Percentiles rank a stretch among this genome's conserved stretches.
Evolutionary conservation across 805 yeast genomes (phyloP).

Genomic region (Candida multigemmis): DNA sequence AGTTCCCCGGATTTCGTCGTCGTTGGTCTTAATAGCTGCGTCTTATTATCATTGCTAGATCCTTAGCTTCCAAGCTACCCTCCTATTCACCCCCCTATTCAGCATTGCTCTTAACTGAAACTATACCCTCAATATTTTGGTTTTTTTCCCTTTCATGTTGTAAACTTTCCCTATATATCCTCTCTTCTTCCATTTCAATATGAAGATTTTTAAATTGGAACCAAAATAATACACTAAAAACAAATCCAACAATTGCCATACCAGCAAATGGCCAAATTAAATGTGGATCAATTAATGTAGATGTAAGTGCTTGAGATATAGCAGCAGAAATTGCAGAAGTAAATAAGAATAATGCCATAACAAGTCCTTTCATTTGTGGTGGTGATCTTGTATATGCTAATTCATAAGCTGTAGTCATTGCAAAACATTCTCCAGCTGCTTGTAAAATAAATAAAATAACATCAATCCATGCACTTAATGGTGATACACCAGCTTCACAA

Average conservation of each 20-base stretch:
- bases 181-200: constrained; percentile 28
- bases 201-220: constrained; percentile 29
- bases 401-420: constrained; percentile 43
- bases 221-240: constrained; percentile 21
- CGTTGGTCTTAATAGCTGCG: too few relatives aligned
- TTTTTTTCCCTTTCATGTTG: constrained; percentile 5
- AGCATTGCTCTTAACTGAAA: constrained; percentile 2
- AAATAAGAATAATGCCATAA: constrained; percentile 35
- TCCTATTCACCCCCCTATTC: constrained; percentile 12
- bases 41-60: too few relatives aligned
- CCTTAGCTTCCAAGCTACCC: constrained; percentile 12
- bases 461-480: constrained; percentile 19
- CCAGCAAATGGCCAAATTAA: constrained; percentile 33
- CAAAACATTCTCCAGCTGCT: constrained; percentile 47
- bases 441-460: constrained; percentile 5
- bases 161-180: constrained; percentile 16
- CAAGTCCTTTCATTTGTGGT: constrained; percentile 40
- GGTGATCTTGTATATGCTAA: constrained; percentile 47
- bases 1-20: too few relatives aligned
- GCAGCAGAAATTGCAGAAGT: constrained; percentile 42
- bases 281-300: constrained; percentile 32
- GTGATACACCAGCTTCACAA: constrained; percentile 17
- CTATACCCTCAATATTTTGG: constrained; percentile 1
- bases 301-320: constrained; percentile 31
- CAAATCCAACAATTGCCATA: constrained; percentile 24